Base-by-base conservation (phyloP, 1,139 yeast species). In the Geotrichum macrosporum region DNA sequence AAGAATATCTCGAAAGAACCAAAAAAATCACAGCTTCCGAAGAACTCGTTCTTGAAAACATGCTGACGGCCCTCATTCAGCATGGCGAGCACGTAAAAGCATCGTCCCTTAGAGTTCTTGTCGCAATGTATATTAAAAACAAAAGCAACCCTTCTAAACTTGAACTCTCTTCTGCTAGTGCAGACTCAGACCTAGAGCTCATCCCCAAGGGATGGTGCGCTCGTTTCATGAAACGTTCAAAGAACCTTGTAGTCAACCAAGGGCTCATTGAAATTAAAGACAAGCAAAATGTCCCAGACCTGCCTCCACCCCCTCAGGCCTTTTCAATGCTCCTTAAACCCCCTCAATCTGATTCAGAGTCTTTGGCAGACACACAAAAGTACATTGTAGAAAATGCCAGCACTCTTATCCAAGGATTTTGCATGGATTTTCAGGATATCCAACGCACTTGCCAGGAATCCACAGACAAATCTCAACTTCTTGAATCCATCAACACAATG, bases 161-260 rank as follows among this genome's bases (percentile, higher is more conserved):
- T 27, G 48, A 48, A 3, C 21, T 27, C 5, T 13, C 19, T 5
- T 22, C 35, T 8, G 26, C 34, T 3, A 30, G 18, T n/a, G 21
- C 18, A 6, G 15, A 26, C 5, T 34, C 31, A 13, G 46, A 43
- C 37, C 22, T 43, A 16, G 45, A 46, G 21, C 30, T 40, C 8
- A 47, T 50, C 22, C 53, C 50, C 4, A 50, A 50, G 31, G 53
- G 53, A 6, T 50, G 53, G 53, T 47, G 53, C 41, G 33, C 48
- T 3, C 26, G 53, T 15, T 50, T 50, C 31, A 39, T 50, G 41
- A 47, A 50, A 39, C 39, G 53, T 9, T 36, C 47, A 19, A 40
- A 46, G 34, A 46, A 46, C 20, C 24, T 46, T 6, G 21, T 18
- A 8, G 44, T 41, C 20, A 41, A 16, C 31, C 49, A 46, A 20